Conservation (phyloP, 176 grass and related monocot genomes). For the Juncus effusus region DNA sequence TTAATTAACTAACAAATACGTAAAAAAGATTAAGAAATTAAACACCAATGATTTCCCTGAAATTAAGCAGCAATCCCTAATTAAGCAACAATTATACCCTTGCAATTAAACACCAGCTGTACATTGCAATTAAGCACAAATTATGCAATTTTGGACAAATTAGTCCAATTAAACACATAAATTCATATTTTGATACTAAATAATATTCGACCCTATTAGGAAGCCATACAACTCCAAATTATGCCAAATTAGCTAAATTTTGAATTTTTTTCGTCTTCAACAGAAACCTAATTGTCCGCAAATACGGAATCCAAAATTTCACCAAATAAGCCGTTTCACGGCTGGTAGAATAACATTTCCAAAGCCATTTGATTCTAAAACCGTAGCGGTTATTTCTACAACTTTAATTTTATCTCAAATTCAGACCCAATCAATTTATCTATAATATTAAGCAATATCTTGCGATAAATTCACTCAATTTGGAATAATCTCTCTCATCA, state of each 20-base stretch:
- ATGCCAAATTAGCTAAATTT: constrained; percentile 42
- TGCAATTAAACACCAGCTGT: too few species aligned
- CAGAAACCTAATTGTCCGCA: constrained; percentile 33
- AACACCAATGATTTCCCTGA: too few species aligned
- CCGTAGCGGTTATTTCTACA: constrained; percentile 68
- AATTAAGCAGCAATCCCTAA: too few species aligned
- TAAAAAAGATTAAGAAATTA: too few species aligned
- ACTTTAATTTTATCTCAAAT: constrained; percentile 47
- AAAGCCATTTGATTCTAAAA: constrained; percentile 57
- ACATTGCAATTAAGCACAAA: too few species aligned
- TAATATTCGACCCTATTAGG: too few species aligned
- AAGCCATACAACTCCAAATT: constrained; percentile 35
- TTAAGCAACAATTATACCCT: too few species aligned
- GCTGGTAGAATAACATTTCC: constrained; percentile 55
- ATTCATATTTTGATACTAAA: too few species aligned
- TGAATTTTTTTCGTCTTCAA: constrained; percentile 20
- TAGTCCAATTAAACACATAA: too few species aligned
- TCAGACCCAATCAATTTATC: constrained; percentile 8
- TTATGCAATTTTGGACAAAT: too few species aligned
- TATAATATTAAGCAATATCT: constrained; percentile 24
- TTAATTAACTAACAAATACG: too few species aligned
- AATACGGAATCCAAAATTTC: constrained; percentile 58
- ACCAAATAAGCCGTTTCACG: constrained; percentile 40
- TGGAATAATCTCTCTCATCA: constrained; percentile 62
- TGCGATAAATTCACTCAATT: constrained; percentile 54